Evolutionary conservation across 176 grass and related monocot genomes (phyloP), one percentile per base, ranked within the genome.

Genomic region (Rhynchospora pubera): DNA sequence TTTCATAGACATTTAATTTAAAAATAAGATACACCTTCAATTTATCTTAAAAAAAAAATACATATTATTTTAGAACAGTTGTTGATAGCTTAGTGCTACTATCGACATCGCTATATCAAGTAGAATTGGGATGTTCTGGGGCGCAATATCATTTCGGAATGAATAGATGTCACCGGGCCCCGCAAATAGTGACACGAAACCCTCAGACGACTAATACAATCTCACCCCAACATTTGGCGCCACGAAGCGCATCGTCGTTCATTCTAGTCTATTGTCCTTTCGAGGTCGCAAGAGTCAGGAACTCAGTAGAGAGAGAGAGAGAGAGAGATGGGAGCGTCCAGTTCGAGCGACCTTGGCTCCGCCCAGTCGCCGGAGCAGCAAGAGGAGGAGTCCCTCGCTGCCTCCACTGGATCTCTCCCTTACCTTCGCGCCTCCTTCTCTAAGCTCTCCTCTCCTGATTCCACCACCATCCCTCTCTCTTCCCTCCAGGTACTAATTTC

Each of bases 311-410:
- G 65, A 30, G 6, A 67, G 16, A 69, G 12, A 61, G 5, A 77
- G 0, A 42, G n/a, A 42, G 34, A 78, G 43, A 89, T 93, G 95
- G 92, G 95, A 66, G 90, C 78, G 5, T 89, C 90, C 0, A 76
- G 90, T 62, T 98, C 92, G 62, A 86, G 84, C 67, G 69, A 57
- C 23, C 85, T 62, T 47, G 18, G 77, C 10, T 64, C 88, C 11
- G 77, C 63, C 15, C 87, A 82, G n/a, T 79, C 66, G 7, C 65
- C 44, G 21, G 89, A 91, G 85, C 91, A 71, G 83, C 91, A 85
- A 60, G 87, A 91, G 85, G 85, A 92, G 83, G 95, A 97, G 83
- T 61, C 90, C 48, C 83, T 93, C 12, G 95, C 89, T 57, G 88
- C 85, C 51, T 63, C 90, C 81, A 83, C 90, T 2, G 92, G 88